Percentiles rank a stretch among this genome's conserved stretches.
phyloP scores from a whole-genome alignment of 176 grass and related monocot genomes.

The Lolium perenne region DNA sequence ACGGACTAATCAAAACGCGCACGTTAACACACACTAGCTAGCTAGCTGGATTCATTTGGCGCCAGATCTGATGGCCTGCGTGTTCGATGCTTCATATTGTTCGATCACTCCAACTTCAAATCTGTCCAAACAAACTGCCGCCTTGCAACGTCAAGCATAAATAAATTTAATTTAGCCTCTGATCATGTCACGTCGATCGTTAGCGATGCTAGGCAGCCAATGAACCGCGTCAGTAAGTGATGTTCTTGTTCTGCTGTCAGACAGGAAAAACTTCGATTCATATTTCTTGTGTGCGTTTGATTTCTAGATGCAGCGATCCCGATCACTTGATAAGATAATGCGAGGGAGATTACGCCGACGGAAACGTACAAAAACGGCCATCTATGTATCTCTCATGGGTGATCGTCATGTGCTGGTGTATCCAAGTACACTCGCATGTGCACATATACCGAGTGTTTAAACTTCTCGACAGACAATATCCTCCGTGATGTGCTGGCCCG shows the following conservation, averaged over 20 bases:
- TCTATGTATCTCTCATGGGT: background rate
- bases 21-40: background rate
- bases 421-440: background rate
- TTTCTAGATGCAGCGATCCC: background rate
- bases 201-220: background rate
- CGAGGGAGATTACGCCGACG: background rate
- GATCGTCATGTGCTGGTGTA: conserved; percentile 19
- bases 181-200: background rate
- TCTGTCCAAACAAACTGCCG: conserved; percentile 35
- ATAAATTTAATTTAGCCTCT: background rate
- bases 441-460: background rate
- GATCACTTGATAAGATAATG: conserved; percentile 17
- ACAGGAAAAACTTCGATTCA: background rate
- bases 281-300: too few species aligned
- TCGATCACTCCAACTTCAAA: background rate
- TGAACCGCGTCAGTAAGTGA: too few species aligned
- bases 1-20: background rate
- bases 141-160: background rate
- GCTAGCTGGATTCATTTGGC: background rate
- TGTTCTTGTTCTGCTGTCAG: background rate
- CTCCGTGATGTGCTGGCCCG: background rate
- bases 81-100: background rate
- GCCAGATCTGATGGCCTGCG: background rate
- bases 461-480: background rate
- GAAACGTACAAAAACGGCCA: background rate